Conservation (phyloP, 2,329 filamentous ascomycete species). For the Ceratocystis cubensis region DNA sequence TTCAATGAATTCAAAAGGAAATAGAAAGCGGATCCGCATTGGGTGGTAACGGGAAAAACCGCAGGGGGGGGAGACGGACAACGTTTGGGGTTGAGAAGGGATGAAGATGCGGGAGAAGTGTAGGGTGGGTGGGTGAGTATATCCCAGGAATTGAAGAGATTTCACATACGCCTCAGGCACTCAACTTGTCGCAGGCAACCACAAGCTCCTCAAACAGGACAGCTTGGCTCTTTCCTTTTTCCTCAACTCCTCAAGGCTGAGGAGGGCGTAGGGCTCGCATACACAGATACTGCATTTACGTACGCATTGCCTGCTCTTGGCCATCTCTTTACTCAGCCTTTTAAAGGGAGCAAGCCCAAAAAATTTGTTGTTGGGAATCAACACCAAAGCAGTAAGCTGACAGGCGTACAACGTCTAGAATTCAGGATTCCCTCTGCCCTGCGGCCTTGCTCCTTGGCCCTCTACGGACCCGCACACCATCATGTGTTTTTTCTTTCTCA, state of each 20-base stretch:
- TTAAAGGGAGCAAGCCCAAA: not conserved
- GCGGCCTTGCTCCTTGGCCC: not conserved
- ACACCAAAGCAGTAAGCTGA: slow-evolving; percentile 5
- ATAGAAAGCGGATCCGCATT: slow-evolving; percentile 18
- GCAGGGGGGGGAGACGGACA: not conserved
- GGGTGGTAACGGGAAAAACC: slow-evolving; percentile 19
- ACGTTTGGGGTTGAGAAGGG: not conserved
- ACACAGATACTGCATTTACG: not conserved
- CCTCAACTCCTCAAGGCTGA: not conserved
- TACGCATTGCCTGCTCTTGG: not conserved
- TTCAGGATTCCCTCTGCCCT: not conserved
- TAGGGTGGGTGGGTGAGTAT: not conserved
- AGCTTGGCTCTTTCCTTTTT: not conserved
- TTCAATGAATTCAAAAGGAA: slow-evolving; percentile 17
- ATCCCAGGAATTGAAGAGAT: not conserved
- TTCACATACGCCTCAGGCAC: not conserved
- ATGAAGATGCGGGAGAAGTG: not conserved
- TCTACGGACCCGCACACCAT: not conserved
- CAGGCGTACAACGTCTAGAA: not conserved
- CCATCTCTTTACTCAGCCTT: slow-evolving; percentile 1
- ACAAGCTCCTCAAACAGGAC: not conserved
- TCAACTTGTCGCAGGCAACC: not conserved
- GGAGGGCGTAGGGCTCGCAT: not conserved
- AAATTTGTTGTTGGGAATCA: slow-evolving; percentile 10
- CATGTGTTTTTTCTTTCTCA: not conserved